These are phyloP conservation scores for Urochloa ruziziensis DNA, from an alignment of 176 grass and related monocot species.

Conservation along the genomic window DNA sequence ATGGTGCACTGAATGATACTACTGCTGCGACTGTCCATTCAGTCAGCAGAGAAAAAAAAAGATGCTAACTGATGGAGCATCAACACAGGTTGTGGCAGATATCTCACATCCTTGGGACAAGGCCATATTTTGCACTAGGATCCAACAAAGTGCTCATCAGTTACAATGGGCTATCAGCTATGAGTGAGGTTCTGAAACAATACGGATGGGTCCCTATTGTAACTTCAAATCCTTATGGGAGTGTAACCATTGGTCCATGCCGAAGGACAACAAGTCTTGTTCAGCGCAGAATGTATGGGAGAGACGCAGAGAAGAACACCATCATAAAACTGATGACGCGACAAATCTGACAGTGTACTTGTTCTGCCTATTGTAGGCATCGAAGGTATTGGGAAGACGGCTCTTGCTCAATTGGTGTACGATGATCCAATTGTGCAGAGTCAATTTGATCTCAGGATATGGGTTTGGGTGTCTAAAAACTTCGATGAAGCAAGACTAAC, in stretches of 20 bases:
- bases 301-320: not conserved
- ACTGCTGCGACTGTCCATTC: not conserved
- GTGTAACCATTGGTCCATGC: rapidly evolving
- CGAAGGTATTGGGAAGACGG: conserved; percentile 29
- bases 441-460: not conserved
- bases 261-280: not conserved
- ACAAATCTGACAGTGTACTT: not conserved
- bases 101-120: not conserved
- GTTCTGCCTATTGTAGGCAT: conserved; percentile 29
- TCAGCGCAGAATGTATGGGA: conserved; percentile 1
- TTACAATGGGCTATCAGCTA: not conserved
- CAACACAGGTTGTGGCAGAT: too few species aligned
- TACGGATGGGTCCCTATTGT: not conserved
- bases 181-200: not conserved
- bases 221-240: not conserved
- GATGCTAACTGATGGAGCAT: not conserved
- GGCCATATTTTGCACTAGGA: not conserved
- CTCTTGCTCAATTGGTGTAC: not conserved
- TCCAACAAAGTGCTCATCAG: not conserved
- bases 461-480: conserved; percentile 5
- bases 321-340: not conserved
- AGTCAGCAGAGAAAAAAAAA: not conserved
- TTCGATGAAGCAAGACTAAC: not conserved
- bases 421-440: not conserved
- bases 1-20: not conserved